Evolutionary conservation across 805 yeast species (phyloP).

Genomic region (Yamadazyma sp.): DNA sequence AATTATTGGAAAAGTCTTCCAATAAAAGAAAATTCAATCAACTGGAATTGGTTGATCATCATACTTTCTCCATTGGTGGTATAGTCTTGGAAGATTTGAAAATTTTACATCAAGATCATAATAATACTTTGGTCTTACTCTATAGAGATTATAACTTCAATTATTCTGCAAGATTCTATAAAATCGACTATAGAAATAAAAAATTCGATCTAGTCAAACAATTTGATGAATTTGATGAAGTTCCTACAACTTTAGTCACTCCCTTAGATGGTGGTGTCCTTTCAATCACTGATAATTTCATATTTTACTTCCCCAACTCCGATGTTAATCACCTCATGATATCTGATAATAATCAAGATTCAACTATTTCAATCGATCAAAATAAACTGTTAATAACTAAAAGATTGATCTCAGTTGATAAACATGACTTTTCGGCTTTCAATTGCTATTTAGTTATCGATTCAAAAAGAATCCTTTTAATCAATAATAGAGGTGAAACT

Average conservation of each 20-base stretch:
- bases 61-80: slow-evolving; percentile 12
- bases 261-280: slow-evolving; percentile 23
- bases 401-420: slow-evolving; percentile 6
- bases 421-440: slow-evolving; percentile 9
- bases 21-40: slow-evolving; percentile 8
- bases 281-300: slow-evolving; percentile 22
- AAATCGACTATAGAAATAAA: slow-evolving; percentile 10
- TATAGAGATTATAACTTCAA: slow-evolving; percentile 33
- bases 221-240: slow-evolving; percentile 26
- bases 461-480: slow-evolving; percentile 21
- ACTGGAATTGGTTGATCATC: slow-evolving; percentile 9
- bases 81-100: slow-evolving; percentile 11
- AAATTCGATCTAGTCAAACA: slow-evolving; percentile 17
- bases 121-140: slow-evolving; percentile 16
- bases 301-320: slow-evolving; percentile 28
- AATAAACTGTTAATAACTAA: slow-evolving; percentile 19
- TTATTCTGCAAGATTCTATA: slow-evolving; percentile 29
- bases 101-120: slow-evolving; percentile 5
- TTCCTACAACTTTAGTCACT: slow-evolving; percentile 27
- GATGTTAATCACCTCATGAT: slow-evolving; percentile 10
- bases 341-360: slow-evolving; percentile 9
- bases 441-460: slow-evolving; percentile 20
- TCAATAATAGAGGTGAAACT: slow-evolving; percentile 29
- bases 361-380: slow-evolving; percentile 11
- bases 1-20: neutral